Evolutionary conservation across 2,329 filamentous ascomycete species (phyloP), one percentile per base, ranked within the genome.

Genomic region (Paraphoma sp.): DNA sequence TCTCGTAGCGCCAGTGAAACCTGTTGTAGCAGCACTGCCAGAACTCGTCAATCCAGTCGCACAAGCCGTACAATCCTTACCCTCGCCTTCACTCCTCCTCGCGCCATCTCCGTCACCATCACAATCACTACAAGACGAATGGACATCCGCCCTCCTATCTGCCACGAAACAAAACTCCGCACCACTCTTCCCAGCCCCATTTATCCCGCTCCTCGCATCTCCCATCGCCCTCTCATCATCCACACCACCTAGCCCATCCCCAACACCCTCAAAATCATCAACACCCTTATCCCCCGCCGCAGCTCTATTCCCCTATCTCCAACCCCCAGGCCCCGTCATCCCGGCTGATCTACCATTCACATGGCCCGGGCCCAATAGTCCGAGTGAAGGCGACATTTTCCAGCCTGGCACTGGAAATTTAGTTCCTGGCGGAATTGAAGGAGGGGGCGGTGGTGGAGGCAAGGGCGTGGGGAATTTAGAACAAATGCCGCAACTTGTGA

Each of bases 241-340:
- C 33, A 3, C 28, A 9, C 12, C 17, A 5, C 4, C 30, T 42
- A 4, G 16, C 40, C 30, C 41, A 11, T n/a, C 38, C 10, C 12
- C 31, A 17, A 30, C 40, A 14, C 12, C n/a, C 14, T 10, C 33
- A 36, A n/a, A 36, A n/a, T 45, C 12, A 5, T 30, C 12, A 33
- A 38, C 6, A 52, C 36, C n/a, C 33, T 30, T 18, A 14, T 36
- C 33, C 33, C 33, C 18, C 38, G 40, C 52, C 12, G 54, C 57
- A 33, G 56, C 54, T 6, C 29, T 62, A 11, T 45, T 67, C 1
- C 65, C 65, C 1, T 62, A 38, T 17, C 45, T 70, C 51, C 16
- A 63, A 16, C 65, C 57, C 4, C 65, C 62, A 7, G 65, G 65
- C 1, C 67, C 67, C 4, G 59, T 67, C 12, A 12, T 64, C 3